Evolutionary conservation across 805 yeast species (phyloP), one percentile per base, ranked within the genome.

Genomic region (Saccharomycopsis javanensis): DNA sequence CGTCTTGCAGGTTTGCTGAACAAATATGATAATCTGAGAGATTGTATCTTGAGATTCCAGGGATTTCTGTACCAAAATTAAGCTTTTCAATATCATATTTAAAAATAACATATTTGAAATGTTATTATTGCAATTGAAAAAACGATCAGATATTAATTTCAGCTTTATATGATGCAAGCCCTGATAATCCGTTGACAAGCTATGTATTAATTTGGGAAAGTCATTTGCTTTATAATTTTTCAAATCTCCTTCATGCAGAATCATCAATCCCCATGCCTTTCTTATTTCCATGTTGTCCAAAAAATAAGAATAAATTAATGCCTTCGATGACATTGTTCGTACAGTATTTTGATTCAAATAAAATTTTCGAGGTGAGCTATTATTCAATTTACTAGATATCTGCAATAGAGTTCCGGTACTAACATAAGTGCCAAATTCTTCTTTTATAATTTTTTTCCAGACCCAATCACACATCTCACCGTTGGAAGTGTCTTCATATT

Each of bases 391-490:
- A 23, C 48, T 42, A 20, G 48, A 20, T 7, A 42, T 42, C 25
- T 42, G 48, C 16, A 53, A 4, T 7, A 58, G 25, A 8, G 38
- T 30, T 4, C 61, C 61, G 18, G 53, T 35, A 35, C 46, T 53
- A 3, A 53, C 11, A 34, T 53, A 55, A 1, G 55, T 37, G 15
- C 33, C 58, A 11, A 16, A 30, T 20, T 53, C 34, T 4, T 50
- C 42, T 11, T 20, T 30, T 16, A 58, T 45, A 1, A 18, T 35
- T 8, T 37, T n/a, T 11, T 34, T 27, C 59, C 56, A 57, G 15
- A 53, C 16, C 59, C 56, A 53, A 20, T n/a, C 27, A 27, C 54
- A 31, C 16, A 37, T 27, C 16, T 27, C 37, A 15, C 35, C 31
- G 25, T 42, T 27, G n/a, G 37, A n/a, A 3, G 34, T 20, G 20